Percentiles rank a stretch among this genome's conserved stretches.
These are phyloP conservation scores for Pseudocercospora pini-densiflorae DNA, from an alignment of 2,329 filamentous ascomycete genomes.

Conservation along the genomic window DNA sequence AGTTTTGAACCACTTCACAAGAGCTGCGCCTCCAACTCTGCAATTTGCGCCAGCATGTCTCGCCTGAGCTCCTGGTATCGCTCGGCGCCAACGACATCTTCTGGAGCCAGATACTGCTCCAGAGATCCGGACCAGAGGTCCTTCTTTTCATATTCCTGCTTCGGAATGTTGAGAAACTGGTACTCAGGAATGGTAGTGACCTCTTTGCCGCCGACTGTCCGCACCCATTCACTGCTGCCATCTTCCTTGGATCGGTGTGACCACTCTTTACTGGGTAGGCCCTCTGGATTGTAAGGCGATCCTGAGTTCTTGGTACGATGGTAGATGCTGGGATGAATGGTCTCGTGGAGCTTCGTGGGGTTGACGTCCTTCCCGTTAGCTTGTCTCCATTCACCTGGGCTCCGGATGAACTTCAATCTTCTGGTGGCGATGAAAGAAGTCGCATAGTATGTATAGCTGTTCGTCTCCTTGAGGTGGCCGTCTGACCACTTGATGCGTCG, in stretches of 20 bases:
- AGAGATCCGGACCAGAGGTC: constrained; percentile 19
- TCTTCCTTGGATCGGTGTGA: constrained; percentile 7
- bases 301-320: constrained; percentile 18
- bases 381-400: constrained; percentile 19
- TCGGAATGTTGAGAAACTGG: constrained; percentile 5
- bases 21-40: background rate
- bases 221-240: constrained; percentile 13
- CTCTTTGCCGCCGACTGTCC: constrained; percentile 10
- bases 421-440: constrained; percentile 23
- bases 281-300: constrained; percentile 11
- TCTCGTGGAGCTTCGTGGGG: constrained; percentile 16
- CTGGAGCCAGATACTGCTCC: constrained; percentile 14
- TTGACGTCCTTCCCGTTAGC: constrained; percentile 16
- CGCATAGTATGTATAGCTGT: constrained; percentile 16
- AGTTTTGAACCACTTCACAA: background rate
- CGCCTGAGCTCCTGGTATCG: constrained; percentile 8
- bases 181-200: constrained; percentile 17
- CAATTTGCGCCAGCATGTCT: constrained; percentile 11
- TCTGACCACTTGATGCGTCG: constrained; percentile 27
- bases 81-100: constrained; percentile 10
- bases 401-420: constrained; percentile 14
- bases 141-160: constrained; percentile 13
- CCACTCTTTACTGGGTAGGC: constrained; percentile 16
- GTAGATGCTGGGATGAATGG: constrained; percentile 22
- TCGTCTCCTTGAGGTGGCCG: constrained; percentile 17